Percentiles rank a stretch among this genome's conserved stretches.
Evolutionary conservation across 345 rosid species (phyloP).

Genomic region (Luvunga scandens): DNA sequence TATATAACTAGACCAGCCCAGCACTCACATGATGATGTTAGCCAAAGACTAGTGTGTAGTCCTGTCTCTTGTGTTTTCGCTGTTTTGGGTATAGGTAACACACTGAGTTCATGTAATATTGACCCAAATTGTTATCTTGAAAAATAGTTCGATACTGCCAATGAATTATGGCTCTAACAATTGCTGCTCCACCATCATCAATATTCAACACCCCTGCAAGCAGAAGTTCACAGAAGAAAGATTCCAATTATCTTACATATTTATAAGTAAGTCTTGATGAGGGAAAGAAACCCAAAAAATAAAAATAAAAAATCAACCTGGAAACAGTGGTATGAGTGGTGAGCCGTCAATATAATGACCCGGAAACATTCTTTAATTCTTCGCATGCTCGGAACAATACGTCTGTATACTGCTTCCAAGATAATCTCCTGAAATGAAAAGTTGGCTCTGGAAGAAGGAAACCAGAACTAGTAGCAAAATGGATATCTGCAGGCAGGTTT

Average conservation of each 20-base stretch:
- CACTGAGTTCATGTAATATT: constrained; percentile 56
- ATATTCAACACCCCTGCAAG: constrained; percentile 55
- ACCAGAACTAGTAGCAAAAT: background rate
- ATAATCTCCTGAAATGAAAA: constrained; percentile 72
- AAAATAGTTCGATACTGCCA: constrained; percentile 91
- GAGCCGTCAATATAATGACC: constrained; percentile 38
- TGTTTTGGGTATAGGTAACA: constrained; percentile 53
- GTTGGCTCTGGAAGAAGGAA: constrained; percentile 66
- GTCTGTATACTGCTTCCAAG: constrained; percentile 62
- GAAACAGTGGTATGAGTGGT: constrained; percentile 87
- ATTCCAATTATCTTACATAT: background rate
- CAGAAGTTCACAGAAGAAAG: background rate
- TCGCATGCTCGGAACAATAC: constrained; percentile 68
- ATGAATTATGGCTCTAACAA: constrained; percentile 85
- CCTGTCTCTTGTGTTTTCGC: constrained; percentile 42
- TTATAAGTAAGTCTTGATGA: background rate
- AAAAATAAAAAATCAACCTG: constrained; percentile 42
- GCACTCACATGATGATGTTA: no score
- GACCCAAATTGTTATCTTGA: constrained; percentile 24
- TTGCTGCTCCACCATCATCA: constrained; percentile 87
- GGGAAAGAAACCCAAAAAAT: background rate
- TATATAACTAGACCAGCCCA: no score
- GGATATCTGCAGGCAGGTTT: constrained; percentile 49
- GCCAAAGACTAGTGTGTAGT: no score
- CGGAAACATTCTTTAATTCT: constrained; percentile 55